phyloP scores from a whole-genome alignment of 2,329 filamentous ascomycete genomes.

The Trichoderma sp. region DNA sequence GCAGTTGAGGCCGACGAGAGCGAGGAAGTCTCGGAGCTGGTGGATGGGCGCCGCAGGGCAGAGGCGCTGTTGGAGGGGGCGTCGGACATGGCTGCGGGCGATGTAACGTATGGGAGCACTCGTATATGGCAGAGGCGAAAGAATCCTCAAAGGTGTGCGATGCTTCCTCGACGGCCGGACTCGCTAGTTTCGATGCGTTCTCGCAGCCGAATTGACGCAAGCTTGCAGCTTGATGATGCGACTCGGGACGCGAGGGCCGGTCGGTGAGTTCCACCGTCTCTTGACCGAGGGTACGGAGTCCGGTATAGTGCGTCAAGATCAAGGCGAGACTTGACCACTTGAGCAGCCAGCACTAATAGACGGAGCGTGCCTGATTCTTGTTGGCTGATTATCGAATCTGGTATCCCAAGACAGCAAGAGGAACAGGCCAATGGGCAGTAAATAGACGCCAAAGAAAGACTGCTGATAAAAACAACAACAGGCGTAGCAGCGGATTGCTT shows the following conservation, averaged over 20 bases:
- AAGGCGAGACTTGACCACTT: not conserved
- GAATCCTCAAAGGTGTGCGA: not conserved
- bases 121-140: not conserved
- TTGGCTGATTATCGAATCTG: not conserved
- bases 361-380: not conserved
- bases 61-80: not conserved
- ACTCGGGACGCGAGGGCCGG: conserved; percentile 7
- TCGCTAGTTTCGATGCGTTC: not conserved
- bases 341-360: not conserved
- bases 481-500: not conserved
- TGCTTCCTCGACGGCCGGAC: not conserved
- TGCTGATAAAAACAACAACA: not conserved
- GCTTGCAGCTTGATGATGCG: conserved; percentile 26
- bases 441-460: not conserved
- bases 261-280: conserved; percentile 21
- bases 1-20: conserved; percentile 39
- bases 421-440: not conserved
- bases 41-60: conserved; percentile 35
- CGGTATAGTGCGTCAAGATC: not conserved
- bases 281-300: conserved; percentile 17
- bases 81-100: conserved; percentile 5
- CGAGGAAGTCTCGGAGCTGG: conserved; percentile 39
- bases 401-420: not conserved
- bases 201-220: conserved; percentile 14
- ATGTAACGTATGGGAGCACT: not conserved